Evolutionary conservation across 2,329 filamentous ascomycete species (phyloP).

Genomic region (Colletotrichum sp.): DNA sequence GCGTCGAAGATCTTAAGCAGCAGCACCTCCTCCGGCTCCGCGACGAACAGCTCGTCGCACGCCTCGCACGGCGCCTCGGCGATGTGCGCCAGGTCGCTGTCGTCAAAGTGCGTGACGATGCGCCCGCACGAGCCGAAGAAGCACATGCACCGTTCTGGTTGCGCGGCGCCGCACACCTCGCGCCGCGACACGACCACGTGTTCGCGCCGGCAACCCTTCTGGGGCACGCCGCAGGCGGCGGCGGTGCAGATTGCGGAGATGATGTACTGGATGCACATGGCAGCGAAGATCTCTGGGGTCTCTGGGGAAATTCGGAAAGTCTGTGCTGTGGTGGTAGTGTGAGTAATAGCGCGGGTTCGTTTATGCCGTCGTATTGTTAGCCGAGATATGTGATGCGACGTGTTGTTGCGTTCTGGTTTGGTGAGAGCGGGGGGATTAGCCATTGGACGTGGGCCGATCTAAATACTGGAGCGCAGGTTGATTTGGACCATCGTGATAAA

Average conservation of each 20-base stretch:
- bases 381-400: not conserved
- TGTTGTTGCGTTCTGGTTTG: not conserved
- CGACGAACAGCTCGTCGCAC: not conserved
- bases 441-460: not conserved
- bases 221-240: not conserved
- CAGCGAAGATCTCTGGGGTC: not conserved
- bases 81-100: not conserved
- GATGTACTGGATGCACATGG: slow-evolving; percentile 17
- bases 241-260: slow-evolving; percentile 1
- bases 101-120: not conserved
- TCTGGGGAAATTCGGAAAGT: not conserved
- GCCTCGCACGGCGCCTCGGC: not conserved
- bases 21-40: slow-evolving; percentile 3
- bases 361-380: not conserved
- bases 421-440: not conserved
- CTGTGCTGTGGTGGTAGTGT: not conserved
- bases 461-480: not conserved
- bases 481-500: not conserved
- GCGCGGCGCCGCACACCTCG: not conserved
- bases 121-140: slow-evolving; percentile 13
- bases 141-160: not conserved
- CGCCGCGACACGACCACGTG: slow-evolving; percentile 7
- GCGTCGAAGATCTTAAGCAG: not conserved
- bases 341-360: not conserved
- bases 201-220: not conserved